Evolutionary conservation across 495 filamentous ascomycete genomes (phyloP).

Genomic region (Hypoxylon crocopeplum): DNA sequence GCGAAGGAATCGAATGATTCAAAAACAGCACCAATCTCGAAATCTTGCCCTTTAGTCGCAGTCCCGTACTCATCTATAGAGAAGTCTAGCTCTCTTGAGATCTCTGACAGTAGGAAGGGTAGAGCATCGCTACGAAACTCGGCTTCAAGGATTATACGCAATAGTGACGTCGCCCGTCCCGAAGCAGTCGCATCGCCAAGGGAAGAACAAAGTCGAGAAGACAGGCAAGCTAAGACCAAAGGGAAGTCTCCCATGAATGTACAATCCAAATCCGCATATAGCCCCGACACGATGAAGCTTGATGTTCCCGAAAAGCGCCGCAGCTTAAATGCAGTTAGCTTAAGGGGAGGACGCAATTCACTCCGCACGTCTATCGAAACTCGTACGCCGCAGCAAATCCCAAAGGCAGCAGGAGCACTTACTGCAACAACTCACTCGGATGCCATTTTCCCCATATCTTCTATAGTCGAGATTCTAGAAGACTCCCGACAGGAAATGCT

Average conservation of each 20-base stretch:
- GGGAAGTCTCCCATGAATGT: conserved; percentile 1
- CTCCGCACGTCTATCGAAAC: not conserved
- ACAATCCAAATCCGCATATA: not conserved
- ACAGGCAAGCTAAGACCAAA: not conserved
- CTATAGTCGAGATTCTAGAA: conserved; percentile 28
- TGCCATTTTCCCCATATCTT: not conserved
- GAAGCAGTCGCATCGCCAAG: conserved; percentile 6
- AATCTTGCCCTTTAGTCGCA: conserved; percentile 18
- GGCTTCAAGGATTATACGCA: conserved; percentile 17
- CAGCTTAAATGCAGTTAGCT: not conserved
- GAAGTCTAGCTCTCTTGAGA: conserved; percentile 31
- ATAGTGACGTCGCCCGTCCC: conserved; percentile 6
- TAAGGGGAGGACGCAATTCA: not conserved
- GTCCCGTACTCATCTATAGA: conserved; percentile 23
- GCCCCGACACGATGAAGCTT: conserved; percentile 10
- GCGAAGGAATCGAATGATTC: conserved; percentile 17
- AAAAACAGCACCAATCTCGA: not conserved
- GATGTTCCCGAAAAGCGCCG: conserved; percentile 6
- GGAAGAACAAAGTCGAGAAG: conserved; percentile 4
- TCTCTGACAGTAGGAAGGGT: conserved; percentile 16
- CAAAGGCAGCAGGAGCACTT: not conserved
- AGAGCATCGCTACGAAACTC: conserved; percentile 16
- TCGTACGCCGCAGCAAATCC: not conserved
- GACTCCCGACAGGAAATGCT: conserved; percentile 24
- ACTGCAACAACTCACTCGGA: not conserved